Evolutionary conservation across 371 early-diverging fungal species (phyloP).

Genomic region (Apophysomyces ossiformis): DNA sequence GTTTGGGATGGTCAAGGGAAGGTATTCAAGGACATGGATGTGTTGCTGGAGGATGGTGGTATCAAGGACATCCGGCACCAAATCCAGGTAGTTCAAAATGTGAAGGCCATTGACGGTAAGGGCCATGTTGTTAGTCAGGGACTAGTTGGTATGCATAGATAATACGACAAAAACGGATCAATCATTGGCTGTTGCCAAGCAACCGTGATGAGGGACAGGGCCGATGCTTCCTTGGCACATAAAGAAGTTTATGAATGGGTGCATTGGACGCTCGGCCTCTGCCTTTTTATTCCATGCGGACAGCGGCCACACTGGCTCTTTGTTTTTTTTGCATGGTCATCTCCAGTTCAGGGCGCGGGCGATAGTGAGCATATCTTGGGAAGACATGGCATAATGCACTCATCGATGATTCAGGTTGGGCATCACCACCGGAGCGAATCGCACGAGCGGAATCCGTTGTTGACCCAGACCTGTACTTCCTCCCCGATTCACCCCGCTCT

Average conservation of each 20-base stretch:
- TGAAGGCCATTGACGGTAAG: conserved; percentile 60
- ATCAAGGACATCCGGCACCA: conserved; percentile 46
- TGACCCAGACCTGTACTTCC: conserved; percentile 11
- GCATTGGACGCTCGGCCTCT: background rate
- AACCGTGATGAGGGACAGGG: background rate
- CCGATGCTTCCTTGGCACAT: background rate
- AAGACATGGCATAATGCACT: background rate
- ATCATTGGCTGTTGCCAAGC: background rate
- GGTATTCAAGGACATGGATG: conserved; percentile 47
- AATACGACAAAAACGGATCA: conserved; percentile 11
- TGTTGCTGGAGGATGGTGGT: conserved; percentile 58
- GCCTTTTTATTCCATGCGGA: background rate
- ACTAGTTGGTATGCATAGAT: conserved; percentile 79
- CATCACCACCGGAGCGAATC: conserved; percentile 13
- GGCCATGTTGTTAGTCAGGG: conserved; percentile 75
- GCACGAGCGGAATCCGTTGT: conserved; percentile 15
- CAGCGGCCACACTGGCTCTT: background rate
- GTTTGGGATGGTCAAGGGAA: conserved; percentile 65
- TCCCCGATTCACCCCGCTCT: conserved; percentile 5
- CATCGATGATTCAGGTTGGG: conserved; percentile 10
- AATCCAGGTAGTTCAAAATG: conserved; percentile 33
- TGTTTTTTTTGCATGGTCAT: background rate
- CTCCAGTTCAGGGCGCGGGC: background rate
- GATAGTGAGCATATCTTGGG: background rate
- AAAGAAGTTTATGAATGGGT: background rate